Conservation (phyloP, 495 filamentous ascomycete species). For the Penicillium parvum region DNA sequence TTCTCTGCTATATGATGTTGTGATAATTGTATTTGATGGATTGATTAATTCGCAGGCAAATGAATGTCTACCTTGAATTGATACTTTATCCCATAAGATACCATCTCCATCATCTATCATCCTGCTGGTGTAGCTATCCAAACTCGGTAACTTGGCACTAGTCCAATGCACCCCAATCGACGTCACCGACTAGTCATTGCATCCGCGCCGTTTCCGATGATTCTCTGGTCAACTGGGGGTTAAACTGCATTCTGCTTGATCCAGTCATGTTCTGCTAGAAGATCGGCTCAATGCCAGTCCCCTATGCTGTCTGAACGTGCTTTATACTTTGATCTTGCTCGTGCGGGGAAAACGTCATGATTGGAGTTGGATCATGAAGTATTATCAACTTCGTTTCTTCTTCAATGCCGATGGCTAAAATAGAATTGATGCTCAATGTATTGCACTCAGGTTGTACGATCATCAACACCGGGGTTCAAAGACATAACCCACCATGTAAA, state of each 20-base stretch:
- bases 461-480: constrained; percentile 10
- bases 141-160: constrained; percentile 4
- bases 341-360: constrained; percentile 15
- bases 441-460: constrained; percentile 1
- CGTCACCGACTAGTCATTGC: constrained; percentile 30
- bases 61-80: too few species aligned
- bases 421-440: too few species aligned
- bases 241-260: background rate
- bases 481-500: constrained; percentile 17
- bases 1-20: too few species aligned
- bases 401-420: too few species aligned
- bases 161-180: constrained; percentile 13
- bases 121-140: background rate
- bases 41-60: too few species aligned
- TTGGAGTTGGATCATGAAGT: background rate
- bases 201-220: constrained; percentile 1
- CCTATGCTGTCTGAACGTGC: too few species aligned
- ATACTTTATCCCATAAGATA: too few species aligned
- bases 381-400: too few species aligned
- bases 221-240: constrained; percentile 5
- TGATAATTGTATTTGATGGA: too few species aligned
- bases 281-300: too few species aligned
- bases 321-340: background rate
- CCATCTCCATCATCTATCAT: too few species aligned
- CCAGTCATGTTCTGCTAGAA: background rate